A percentile compares a stretch with the other conserved stretches of the same genome.
Evolutionary conservation across 2,329 filamentous ascomycete genomes (phyloP).

Genomic region (Alternaria panax): DNA sequence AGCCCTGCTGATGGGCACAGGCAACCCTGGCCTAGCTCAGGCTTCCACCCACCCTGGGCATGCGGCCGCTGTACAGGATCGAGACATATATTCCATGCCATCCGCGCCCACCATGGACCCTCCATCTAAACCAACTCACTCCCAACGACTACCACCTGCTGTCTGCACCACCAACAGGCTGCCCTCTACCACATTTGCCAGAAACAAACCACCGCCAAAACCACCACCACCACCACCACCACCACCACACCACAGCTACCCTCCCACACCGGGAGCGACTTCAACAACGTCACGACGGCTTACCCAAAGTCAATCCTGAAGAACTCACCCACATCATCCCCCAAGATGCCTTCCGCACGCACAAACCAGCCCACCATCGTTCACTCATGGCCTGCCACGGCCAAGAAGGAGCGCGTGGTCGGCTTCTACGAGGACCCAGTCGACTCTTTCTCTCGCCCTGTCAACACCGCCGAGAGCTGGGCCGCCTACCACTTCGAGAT

Average conservation of each 20-base stretch:
- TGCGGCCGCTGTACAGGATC: conserved; percentile 33
- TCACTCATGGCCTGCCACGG: conserved; percentile 35
- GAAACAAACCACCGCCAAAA: conserved; percentile 24
- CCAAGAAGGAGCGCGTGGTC: conserved; percentile 45
- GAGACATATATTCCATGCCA: conserved; percentile 43
- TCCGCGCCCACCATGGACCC: conserved; percentile 34
- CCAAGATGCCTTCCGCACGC: conserved; percentile 44
- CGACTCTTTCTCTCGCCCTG: conserved; percentile 50
- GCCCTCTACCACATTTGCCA: conserved; percentile 9
- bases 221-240: conserved; percentile 23
- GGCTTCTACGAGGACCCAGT: conserved; percentile 50
- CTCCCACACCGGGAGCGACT: conserved; percentile 35
- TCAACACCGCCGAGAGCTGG: conserved; percentile 54
- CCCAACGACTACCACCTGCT: conserved; percentile 12
- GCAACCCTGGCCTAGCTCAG: conserved; percentile 30
- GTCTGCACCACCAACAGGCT: conserved; percentile 9
- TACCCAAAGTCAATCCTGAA: conserved; percentile 43
- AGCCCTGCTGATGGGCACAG: conserved; percentile 28
- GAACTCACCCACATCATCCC: conserved; percentile 32
- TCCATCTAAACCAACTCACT: conserved; percentile 21
- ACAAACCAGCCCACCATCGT: conserved; percentile 48
- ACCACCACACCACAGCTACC: conserved; percentile 21
- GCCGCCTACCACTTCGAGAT: conserved; percentile 57
- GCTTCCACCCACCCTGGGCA: conserved; percentile 32
- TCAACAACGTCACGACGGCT: conserved; percentile 42